These are phyloP conservation scores for Teunomyces kruisii DNA, from an alignment of 805 yeast genomes.

Conservation along the genomic window DNA sequence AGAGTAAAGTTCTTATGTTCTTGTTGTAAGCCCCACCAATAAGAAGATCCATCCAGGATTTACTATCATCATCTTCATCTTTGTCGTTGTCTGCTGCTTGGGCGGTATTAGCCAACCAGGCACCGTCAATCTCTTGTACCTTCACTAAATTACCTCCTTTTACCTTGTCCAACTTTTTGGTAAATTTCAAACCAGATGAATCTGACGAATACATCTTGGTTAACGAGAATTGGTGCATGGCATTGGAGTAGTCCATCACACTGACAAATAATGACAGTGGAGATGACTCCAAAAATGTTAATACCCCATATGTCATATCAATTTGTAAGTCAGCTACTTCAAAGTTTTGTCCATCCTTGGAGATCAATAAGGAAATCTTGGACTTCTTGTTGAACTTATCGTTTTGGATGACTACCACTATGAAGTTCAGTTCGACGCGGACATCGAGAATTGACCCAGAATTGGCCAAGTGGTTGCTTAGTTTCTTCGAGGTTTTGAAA, in stretches of 20 bases:
- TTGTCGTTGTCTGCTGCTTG: constrained; percentile 17
- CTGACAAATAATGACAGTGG: constrained; percentile 34
- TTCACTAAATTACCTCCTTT: constrained; percentile 44
- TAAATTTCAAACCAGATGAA: constrained; percentile 56
- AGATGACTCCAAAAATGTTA: constrained; percentile 38
- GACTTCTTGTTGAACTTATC: constrained; percentile 45
- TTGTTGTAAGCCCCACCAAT: constrained; percentile 16
- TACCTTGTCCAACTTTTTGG: constrained; percentile 42
- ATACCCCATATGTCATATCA: constrained; percentile 35
- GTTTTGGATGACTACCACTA: constrained; percentile 38
- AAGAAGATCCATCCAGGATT: constrained; percentile 19
- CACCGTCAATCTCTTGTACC: constrained; percentile 58
- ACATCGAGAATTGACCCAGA: constrained; percentile 33
- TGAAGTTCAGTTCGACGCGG: constrained; percentile 39
- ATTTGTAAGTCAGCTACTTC: constrained; percentile 39
- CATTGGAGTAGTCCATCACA: constrained; percentile 21
- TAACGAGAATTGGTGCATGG: constrained; percentile 9
- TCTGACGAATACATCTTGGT: constrained; percentile 52
- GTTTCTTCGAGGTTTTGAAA: constrained; percentile 33
- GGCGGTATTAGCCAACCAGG: constrained; percentile 51
- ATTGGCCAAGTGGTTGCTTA: constrained; percentile 24
- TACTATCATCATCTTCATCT: constrained; percentile 11
- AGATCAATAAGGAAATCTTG: constrained; percentile 40
- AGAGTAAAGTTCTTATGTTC: constrained; percentile 33
- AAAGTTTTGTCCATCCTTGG: constrained; percentile 47